Evolutionary conservation across 1,284 basidiomycete species (phyloP), one percentile per base, ranked within the genome.

Genomic region (Ceratobasidium sp.): DNA sequence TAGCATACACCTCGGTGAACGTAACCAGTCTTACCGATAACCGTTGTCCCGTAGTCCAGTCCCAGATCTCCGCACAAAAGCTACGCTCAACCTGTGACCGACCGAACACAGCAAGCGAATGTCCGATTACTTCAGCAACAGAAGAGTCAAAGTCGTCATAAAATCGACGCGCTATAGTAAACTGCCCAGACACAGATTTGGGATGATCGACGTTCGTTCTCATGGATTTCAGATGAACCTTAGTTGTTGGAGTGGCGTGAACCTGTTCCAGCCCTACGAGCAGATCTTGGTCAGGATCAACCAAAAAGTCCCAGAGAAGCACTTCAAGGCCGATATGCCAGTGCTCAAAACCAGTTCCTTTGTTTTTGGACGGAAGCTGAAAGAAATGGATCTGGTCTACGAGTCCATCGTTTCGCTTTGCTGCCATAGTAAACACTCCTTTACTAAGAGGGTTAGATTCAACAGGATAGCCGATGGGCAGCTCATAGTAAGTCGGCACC

Each of bases 201-300:
- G 64, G 64, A 23, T 67, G 64, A 26, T 26, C 26, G 7, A 49
- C 20, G 26, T 46, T 46, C 7, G 64, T 28, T 9, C 40, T 44
- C 64, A 67, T 67, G 18, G 44, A 44, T 26, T 44, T 40, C 64
- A 67, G 44, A 15, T 67, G 44, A 46, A 67, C 20, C 44, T 51
- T 49, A 40, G 7, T 42, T 18, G 18, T 12, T 20, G 18, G 15
- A 3, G 20, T 20, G 61, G 20, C 40, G 33, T n/a, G 13, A 5
- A 44, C 49, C 7, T 18, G 44, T 20, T 46, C 39, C 44, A 28
- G 28, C 13, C 20, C 26, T n/a, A 67, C 64, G 3, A 67, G 44
- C 5, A 67, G 44, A 20, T 67, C 44, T 61, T 72, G 70, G 7
- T 72, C 70, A 10, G 70, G 70, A 33, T 72, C 70, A 13, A 72